Evolutionary conservation across 768 basidiomycete species (phyloP).

Genomic region (Solioccasus polychromus): DNA sequence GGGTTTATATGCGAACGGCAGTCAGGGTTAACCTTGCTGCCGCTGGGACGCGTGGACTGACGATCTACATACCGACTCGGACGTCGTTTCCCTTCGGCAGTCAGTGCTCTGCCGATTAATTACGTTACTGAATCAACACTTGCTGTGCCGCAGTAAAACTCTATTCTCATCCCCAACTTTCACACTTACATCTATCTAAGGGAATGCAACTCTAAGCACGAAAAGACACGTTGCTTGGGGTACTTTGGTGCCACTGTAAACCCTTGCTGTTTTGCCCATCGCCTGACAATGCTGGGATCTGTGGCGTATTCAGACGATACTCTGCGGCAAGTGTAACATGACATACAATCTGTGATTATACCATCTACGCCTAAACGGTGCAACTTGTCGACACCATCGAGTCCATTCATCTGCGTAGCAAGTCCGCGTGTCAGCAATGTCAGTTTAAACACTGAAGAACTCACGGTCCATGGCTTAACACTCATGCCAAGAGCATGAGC

Average conservation of each 20-base stretch:
- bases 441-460: conserved; percentile 16
- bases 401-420: conserved; percentile 50
- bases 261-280: conserved; percentile 53
- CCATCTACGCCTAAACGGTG: conserved; percentile 65
- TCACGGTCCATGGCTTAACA: conserved; percentile 75
- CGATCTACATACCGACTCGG: background rate
- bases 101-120: background rate
- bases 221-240: conserved; percentile 55
- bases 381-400: conserved; percentile 61
- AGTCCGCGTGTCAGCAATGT: background rate
- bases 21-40: conserved; percentile 8
- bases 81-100: too few relatives aligned
- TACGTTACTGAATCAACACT: background rate
- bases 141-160: conserved; percentile 1
- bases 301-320: background rate
- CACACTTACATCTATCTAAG: conserved; percentile 4
- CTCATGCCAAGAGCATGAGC: conserved; percentile 61
- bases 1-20: conserved; percentile 8
- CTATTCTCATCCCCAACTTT: too few relatives aligned
- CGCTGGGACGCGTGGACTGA: conserved; percentile 18
- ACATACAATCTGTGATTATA: conserved; percentile 69
- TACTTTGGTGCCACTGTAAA: conserved; percentile 53
- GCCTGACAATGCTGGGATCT: conserved; percentile 58
- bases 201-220: conserved; percentile 58
- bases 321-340: background rate